A percentile compares a stretch with the other conserved stretches of the same genome.
Conservation (phyloP, 805 yeast genomes). For the Hanseniaspora clermontiae region DNA sequence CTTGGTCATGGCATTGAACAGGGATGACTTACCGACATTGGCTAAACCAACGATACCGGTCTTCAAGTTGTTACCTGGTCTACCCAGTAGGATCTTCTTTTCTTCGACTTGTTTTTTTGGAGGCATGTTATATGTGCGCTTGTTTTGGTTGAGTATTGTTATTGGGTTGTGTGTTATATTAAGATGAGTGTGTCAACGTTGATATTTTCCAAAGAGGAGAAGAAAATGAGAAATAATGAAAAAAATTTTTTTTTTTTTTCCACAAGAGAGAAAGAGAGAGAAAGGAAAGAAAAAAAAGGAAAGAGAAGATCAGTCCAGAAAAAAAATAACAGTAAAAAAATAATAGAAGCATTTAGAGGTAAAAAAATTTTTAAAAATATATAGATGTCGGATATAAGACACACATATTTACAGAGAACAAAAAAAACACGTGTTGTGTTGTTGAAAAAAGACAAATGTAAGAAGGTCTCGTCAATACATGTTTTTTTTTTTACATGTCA, state of each 20-base stretch:
- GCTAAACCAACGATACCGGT: conserved; percentile 74
- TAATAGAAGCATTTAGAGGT: too few relatives aligned
- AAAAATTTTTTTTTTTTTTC: background rate
- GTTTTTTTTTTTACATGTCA: too few relatives aligned
- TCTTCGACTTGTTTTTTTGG: conserved; percentile 35
- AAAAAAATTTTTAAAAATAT: too few relatives aligned
- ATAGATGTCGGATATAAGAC: too few relatives aligned
- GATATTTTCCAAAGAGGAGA: background rate
- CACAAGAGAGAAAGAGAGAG: background rate
- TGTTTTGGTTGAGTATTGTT: too few relatives aligned
- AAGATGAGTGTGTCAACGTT: too few relatives aligned
- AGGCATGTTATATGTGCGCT: conserved; percentile 22
- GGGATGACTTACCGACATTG: conserved; percentile 68
- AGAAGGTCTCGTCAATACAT: too few relatives aligned
- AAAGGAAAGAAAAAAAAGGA: too few relatives aligned
- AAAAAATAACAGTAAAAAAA: background rate
- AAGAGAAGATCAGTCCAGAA: background rate
- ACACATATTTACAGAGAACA: too few relatives aligned
- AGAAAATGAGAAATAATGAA: background rate
- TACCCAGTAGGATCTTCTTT: conserved; percentile 64
- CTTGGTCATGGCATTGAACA: conserved; percentile 69
- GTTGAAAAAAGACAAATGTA: too few relatives aligned
- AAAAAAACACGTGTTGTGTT: too few relatives aligned
- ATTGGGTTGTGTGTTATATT: too few relatives aligned
- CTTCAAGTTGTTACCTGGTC: conserved; percentile 46